These are phyloP conservation scores for Boletus barrowsii DNA, from an alignment of 768 basidiomycete genomes.

Conservation along the genomic window DNA sequence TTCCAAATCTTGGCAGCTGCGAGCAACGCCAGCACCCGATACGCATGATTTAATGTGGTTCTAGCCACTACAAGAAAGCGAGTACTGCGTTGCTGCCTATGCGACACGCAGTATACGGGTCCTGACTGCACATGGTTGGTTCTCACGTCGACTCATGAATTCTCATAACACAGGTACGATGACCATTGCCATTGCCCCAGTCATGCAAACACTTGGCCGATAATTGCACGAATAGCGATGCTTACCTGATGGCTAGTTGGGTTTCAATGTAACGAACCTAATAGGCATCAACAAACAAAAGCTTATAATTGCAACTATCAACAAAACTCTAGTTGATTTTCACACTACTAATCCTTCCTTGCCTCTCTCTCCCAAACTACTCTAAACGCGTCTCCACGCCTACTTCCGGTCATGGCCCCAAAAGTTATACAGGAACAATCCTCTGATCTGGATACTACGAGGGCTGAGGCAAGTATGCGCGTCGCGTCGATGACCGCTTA, in stretches of 20 bases:
- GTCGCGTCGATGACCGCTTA: conserved; percentile 7
- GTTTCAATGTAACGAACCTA: conserved; percentile 37
- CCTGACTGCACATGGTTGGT: not conserved
- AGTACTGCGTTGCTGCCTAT: not conserved
- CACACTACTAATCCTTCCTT: conserved; percentile 39
- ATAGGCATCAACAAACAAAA: conserved; percentile 39
- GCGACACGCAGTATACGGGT: not conserved
- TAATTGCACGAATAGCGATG: conserved; percentile 21
- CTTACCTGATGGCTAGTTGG: conserved; percentile 37
- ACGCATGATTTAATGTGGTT: not conserved
- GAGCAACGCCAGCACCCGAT: not conserved
- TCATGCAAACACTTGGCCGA: conserved; percentile 13
- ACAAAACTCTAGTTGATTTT: conserved; percentile 37
- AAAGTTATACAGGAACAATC: conserved; percentile 25
- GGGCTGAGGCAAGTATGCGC: conserved; percentile 28
- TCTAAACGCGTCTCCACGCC: conserved; percentile 26
- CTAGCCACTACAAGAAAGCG: not conserved
- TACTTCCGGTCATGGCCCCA: conserved; percentile 21
- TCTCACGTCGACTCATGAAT: not conserved
- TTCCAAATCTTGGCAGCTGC: not conserved
- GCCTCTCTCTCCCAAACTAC: conserved; percentile 25
- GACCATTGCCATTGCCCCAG: conserved; percentile 1
- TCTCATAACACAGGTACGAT: conserved; percentile 9
- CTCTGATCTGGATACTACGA: conserved; percentile 27
- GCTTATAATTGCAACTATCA: conserved; percentile 39